Base-by-base conservation (phyloP, 2,329 filamentous ascomycete genomes). In the Beauveria scarabaeidicola region DNA sequence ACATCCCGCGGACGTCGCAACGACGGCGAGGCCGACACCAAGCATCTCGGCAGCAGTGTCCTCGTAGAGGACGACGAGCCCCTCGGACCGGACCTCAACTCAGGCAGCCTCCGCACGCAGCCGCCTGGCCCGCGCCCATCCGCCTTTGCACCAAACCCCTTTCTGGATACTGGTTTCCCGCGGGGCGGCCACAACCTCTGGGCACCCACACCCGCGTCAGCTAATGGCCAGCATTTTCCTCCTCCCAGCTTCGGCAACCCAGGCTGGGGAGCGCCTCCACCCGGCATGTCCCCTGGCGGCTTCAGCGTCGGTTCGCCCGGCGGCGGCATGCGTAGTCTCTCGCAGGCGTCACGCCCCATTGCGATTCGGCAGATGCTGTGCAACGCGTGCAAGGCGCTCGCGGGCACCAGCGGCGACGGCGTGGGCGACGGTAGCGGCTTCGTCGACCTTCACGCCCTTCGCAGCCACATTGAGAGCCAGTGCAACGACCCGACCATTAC, bases 21-120 rank as follows among this genome's bases (percentile, higher is more conserved):
- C 27, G 74, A 77, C 29, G 85, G 87, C 59, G 77, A 91, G 21
- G 90, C 93, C 59, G 84, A 90, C 58, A 88, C 86, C 63, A 83
- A 87, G 62, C 91, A 94, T 66, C 80, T 99, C 27, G 94, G 94
- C 13, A 97, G 93, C 72, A 92, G 91, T 66, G 94, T 92, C 13
- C 78, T 99, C 13, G 78, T 97, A 51, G 87, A 87, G 62, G 91
- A 95, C 68, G 90, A 78, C 74, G 88, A 78, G 69, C 81, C 73
- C 63, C 75, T 78, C 38, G 70, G 72, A 6, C 58, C 65, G 21
- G 72, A 74, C 11, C 59, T 69, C 25, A 68, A 68, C 51, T 59
- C 64, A 1, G 65, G 68, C 23, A 70, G 73, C 66, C 52, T 75
- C 65, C 71, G 79, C 56, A 82, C 78, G 52, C 80, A 80, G 38